These are phyloP conservation scores for Trichocladium uniseriatum DNA, from an alignment of 495 filamentous ascomycete species.

Conservation along the genomic window DNA sequence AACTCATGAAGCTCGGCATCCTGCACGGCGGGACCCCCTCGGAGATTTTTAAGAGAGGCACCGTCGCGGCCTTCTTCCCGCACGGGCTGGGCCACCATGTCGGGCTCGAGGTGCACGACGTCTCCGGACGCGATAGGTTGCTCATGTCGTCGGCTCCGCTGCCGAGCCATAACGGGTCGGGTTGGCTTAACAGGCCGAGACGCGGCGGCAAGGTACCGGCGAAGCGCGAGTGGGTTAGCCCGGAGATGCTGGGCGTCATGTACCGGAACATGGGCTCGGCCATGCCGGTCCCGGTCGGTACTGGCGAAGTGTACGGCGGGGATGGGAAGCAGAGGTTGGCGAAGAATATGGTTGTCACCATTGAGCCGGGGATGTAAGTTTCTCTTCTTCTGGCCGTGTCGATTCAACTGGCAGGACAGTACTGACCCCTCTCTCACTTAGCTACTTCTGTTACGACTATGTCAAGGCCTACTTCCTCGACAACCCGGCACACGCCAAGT, in stretches of 20 bases:
- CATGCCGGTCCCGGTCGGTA: background rate
- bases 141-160: conserved; percentile 4
- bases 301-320: conserved; percentile 1
- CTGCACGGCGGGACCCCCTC: conserved; percentile 45
- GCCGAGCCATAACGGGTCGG: background rate
- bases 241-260: conserved; percentile 14
- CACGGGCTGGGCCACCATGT: conserved; percentile 87
- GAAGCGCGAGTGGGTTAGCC: conserved; percentile 18
- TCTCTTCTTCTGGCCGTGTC: background rate
- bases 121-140: conserved; percentile 28
- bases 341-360: conserved; percentile 69
- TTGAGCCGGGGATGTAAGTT: conserved; percentile 76
- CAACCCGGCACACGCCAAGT: conserved; percentile 50
- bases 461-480: conserved; percentile 54
- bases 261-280: conserved; percentile 11
- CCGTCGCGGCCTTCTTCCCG: conserved; percentile 74
- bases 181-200: background rate
- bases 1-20: conserved; percentile 62
- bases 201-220: background rate
- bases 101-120: conserved; percentile 86
- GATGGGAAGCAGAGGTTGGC: conserved; percentile 38
- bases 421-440: conserved; percentile 4
- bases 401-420: background rate
- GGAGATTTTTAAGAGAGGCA: conserved; percentile 60
- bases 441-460: conserved; percentile 57